These are phyloP conservation scores for Penicillium sp. DNA, from an alignment of 2,329 filamentous ascomycete genomes.

Conservation along the genomic window DNA sequence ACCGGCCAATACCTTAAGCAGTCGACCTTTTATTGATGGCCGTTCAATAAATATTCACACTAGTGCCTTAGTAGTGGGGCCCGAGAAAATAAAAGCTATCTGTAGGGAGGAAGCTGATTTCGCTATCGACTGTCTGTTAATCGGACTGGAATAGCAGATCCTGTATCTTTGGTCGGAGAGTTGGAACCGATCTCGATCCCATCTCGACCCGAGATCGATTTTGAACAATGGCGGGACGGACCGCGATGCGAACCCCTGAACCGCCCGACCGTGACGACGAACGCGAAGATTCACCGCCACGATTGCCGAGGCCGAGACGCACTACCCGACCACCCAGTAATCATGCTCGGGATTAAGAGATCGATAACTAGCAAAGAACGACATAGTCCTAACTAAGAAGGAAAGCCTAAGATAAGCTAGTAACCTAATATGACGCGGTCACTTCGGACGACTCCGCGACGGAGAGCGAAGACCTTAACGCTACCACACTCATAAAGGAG, in stretches of 20 bases:
- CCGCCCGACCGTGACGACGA: conserved; percentile 23
- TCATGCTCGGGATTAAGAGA: conserved; percentile 20
- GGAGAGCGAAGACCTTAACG: conserved; percentile 13
- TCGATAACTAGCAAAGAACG: conserved; percentile 15
- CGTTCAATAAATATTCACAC: background rate
- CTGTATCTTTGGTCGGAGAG: no score
- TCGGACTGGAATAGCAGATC: no score
- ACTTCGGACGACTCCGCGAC: conserved; percentile 15
- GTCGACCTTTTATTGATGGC: no score
- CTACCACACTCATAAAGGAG: conserved; percentile 12
- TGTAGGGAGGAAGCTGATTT: background rate
- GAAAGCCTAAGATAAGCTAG: conserved; percentile 11
- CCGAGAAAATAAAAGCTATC: background rate
- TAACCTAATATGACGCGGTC: conserved; percentile 10
- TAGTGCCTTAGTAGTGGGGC: background rate
- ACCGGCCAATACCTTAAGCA: no score
- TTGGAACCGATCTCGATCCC: no score
- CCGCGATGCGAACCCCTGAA: conserved; percentile 23
- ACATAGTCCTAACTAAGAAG: conserved; percentile 16
- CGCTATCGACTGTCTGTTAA: background rate
- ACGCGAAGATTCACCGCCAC: conserved; percentile 21
- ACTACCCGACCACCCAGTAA: conserved; percentile 16
- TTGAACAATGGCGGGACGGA: conserved; percentile 24
- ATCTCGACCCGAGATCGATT: no score
- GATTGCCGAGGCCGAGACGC: conserved; percentile 20